A percentile compares a stretch with the other conserved stretches of the same genome.
These are phyloP conservation scores for Xerocomellus intermedius DNA, from an alignment of 768 basidiomycete genomes.

Conservation along the genomic window DNA sequence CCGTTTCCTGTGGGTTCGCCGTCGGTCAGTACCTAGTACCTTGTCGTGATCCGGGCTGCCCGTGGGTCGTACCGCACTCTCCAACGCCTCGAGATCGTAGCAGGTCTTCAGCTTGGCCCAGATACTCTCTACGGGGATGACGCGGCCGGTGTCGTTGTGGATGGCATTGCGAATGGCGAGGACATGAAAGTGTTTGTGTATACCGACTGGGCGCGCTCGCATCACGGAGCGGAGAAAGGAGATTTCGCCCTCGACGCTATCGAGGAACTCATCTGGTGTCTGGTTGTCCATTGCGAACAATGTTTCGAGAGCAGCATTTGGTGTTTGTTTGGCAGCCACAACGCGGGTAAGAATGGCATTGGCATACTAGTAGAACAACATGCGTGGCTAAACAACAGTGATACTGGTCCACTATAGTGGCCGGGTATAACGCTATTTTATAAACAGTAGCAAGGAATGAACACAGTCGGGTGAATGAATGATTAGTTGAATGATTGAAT, in stretches of 20 bases:
- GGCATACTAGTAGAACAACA: conserved; percentile 21
- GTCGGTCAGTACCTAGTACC: background rate
- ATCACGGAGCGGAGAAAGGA: conserved; percentile 82
- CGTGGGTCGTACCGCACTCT: conserved; percentile 47
- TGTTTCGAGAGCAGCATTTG: background rate
- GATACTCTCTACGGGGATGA: conserved; percentile 59
- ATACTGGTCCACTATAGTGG: conserved; percentile 4
- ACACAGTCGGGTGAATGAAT: conserved; percentile 20
- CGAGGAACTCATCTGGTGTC: conserved; percentile 47
- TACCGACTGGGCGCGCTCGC: conserved; percentile 78
- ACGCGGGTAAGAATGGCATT: background rate
- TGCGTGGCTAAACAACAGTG: conserved; percentile 23
- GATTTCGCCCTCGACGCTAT: conserved; percentile 79
- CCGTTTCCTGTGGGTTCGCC: conserved; percentile 36
- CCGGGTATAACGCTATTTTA: conserved; percentile 30
- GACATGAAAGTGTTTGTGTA: conserved; percentile 80
- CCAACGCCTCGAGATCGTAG: conserved; percentile 75
- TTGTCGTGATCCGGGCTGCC: too few relatives aligned
- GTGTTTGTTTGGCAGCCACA: conserved; percentile 26
- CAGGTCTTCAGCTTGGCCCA: conserved; percentile 73
- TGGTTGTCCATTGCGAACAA: conserved; percentile 28
- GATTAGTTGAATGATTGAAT: conserved; percentile 13
- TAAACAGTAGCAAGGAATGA: conserved; percentile 28
- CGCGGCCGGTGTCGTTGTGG: conserved; percentile 62
- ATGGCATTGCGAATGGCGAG: conserved; percentile 73